A percentile compares a stretch with the other conserved stretches of the same genome.
Evolutionary conservation across 1,284 basidiomycete species (phyloP).

Genomic region (Puccinia horiana): DNA sequence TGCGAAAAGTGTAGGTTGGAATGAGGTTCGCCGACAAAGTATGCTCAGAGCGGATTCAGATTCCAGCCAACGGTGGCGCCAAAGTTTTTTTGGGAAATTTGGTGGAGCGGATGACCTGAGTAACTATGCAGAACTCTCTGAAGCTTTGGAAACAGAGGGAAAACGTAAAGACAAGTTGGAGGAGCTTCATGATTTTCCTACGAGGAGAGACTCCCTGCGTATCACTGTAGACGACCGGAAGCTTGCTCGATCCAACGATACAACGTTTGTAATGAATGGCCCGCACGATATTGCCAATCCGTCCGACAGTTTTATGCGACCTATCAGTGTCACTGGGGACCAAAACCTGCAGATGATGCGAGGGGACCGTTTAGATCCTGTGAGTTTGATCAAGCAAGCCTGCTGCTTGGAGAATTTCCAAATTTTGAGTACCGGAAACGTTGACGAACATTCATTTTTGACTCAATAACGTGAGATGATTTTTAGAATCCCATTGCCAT

Average conservation of each 20-base stretch:
- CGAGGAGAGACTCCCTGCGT: background rate
- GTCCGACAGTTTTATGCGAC: slow-evolving; percentile 41
- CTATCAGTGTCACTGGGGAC: slow-evolving; percentile 44
- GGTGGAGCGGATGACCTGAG: slow-evolving; percentile 7
- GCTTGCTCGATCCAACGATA: background rate
- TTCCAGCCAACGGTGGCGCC: slow-evolving; percentile 29
- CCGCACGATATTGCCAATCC: background rate
- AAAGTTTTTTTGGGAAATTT: slow-evolving; percentile 47
- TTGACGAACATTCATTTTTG: background rate
- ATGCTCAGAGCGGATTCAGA: background rate
- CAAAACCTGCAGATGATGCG: slow-evolving; percentile 43
- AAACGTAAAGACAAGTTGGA: slow-evolving; percentile 1
- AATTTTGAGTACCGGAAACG: background rate
- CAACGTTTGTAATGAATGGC: background rate
- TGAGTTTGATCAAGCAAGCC: background rate
- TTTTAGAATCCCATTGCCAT: slow-evolving; percentile 19
- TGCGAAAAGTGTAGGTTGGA: slow-evolving; percentile 46
- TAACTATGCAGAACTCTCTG: background rate
- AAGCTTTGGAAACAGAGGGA: background rate
- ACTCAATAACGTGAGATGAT: background rate
- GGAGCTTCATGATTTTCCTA: slow-evolving; percentile 6
- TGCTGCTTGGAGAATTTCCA: background rate
- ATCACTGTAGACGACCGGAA: slow-evolving; percentile 1
- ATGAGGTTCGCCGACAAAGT: slow-evolving; percentile 38
- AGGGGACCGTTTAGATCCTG: slow-evolving; percentile 37